A percentile compares a stretch with the other conserved stretches of the same genome.
phyloP scores from a whole-genome alignment of 179 eudicot species.

The Silene coronaria region DNA sequence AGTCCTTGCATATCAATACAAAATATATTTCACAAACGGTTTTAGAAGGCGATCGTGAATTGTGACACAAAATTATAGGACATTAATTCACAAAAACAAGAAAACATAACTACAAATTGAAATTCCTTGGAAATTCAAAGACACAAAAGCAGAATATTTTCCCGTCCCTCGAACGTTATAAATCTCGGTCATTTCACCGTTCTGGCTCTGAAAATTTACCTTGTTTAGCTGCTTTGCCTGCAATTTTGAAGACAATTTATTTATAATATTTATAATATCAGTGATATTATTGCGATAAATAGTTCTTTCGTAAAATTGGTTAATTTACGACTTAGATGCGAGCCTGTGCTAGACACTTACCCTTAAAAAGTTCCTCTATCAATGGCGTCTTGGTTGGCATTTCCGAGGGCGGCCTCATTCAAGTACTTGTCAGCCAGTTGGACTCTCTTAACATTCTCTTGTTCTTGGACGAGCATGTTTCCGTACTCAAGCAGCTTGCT shows the following conservation, averaged over 20 bases:
- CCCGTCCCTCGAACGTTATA: slow-evolving; percentile 2
- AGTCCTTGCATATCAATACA: not conserved
- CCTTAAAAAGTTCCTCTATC: slow-evolving; percentile 57
- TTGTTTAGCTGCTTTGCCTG: slow-evolving; percentile 73
- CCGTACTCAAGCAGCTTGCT: slow-evolving; percentile 69
- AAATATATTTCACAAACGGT: not conserved
- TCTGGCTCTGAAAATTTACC: slow-evolving; percentile 48
- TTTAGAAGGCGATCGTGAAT: not conserved
- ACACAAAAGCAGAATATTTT: slow-evolving; percentile 3
- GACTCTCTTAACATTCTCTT: slow-evolving; percentile 83
- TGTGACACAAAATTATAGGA: slow-evolving; percentile 19
- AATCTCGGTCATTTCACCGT: slow-evolving; percentile 62
- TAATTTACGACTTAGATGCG: not conserved
- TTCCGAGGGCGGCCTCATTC: slow-evolving; percentile 73
- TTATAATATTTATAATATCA: too few species aligned
- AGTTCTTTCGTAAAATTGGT: not conserved
- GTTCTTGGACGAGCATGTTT: slow-evolving; percentile 70
- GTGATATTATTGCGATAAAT: too few species aligned
- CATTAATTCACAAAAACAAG: slow-evolving; percentile 14
- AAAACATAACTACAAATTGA: not conserved
- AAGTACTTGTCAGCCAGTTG: slow-evolving; percentile 68
- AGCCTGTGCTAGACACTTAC: slow-evolving; percentile 26
- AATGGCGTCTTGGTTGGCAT: slow-evolving; percentile 63
- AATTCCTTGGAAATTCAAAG: slow-evolving; percentile 16
- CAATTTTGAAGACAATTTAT: not conserved